phyloP scores from a whole-genome alignment of 805 yeast species.

The Wickerhamiella kurtzmanii region DNA sequence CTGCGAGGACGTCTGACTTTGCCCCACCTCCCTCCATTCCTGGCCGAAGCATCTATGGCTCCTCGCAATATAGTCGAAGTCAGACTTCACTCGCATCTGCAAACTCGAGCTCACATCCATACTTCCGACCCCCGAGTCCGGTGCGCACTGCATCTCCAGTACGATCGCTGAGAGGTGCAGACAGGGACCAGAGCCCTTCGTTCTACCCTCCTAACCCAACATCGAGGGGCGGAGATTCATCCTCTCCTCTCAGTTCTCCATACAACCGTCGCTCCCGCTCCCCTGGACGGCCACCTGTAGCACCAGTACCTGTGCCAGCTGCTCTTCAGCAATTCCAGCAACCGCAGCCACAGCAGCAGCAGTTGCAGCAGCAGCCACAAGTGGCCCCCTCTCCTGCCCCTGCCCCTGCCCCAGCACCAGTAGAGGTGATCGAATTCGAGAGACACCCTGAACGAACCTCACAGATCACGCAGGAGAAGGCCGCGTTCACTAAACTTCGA shows the following conservation, averaged over 20 bases:
- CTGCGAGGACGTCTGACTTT: neutral
- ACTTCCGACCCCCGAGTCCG: neutral
- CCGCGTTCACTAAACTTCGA: conserved; percentile 69
- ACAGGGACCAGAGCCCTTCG: neutral
- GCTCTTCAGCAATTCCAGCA: conserved; percentile 1
- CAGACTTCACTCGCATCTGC: neutral
- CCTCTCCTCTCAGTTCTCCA: neutral
- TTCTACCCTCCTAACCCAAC: neutral
- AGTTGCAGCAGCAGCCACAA: neutral
- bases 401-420: neutral
- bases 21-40: neutral
- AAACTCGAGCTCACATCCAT: neutral
- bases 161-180: neutral
- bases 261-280: neutral
- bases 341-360: neutral
- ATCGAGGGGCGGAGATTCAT: neutral
- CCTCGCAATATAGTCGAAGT: conserved; percentile 1
- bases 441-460: conserved; percentile 70
- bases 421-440: conserved; percentile 30
- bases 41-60: neutral
- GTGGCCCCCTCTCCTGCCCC: too few species aligned
- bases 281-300: neutral
- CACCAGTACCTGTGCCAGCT: neutral
- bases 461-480: conserved; percentile 65
- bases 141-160: neutral